Evolutionary conservation across 768 basidiomycete genomes (phyloP).

Genomic region (Baorangia bicolor): DNA sequence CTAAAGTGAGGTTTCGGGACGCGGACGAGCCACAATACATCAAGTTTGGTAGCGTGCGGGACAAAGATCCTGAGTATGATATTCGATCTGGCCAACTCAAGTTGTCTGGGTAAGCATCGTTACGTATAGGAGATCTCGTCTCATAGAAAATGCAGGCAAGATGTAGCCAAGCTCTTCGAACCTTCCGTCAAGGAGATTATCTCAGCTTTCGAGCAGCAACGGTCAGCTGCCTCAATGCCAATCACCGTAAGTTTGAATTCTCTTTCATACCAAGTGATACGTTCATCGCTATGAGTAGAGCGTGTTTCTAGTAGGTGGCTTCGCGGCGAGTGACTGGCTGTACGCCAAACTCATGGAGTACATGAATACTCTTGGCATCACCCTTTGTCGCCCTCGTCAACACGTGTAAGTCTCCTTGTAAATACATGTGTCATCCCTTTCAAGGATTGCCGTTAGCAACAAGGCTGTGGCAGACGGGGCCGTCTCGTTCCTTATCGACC

Average conservation of each 20-base stretch:
- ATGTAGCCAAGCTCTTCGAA: conserved; percentile 13
- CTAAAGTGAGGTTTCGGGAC: conserved; percentile 40
- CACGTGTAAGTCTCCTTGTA: conserved; percentile 9
- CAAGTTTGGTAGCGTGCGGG: conserved; percentile 37
- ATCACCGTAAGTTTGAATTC: conserved; percentile 1
- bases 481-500: conserved; percentile 10
- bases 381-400: conserved; percentile 10
- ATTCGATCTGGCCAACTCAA: conserved; percentile 39
- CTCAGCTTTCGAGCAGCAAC: conserved; percentile 14
- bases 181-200: conserved; percentile 15
- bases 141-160: conserved; percentile 20
- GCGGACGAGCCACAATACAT: conserved; percentile 36
- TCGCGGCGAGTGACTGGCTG: conserved; percentile 14
- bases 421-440: neutral
- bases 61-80: conserved; percentile 35
- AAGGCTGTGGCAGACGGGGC: conserved; percentile 17
- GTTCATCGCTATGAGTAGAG: neutral
- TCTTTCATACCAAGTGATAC: neutral
- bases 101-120: conserved; percentile 34
- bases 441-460: conserved; percentile 1
- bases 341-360: conserved; percentile 12
- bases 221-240: conserved; percentile 4
- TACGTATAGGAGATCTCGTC: conserved; percentile 33
- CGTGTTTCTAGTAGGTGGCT: conserved; percentile 16
- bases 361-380: conserved; percentile 5